Conservation (phyloP, 257 asterid genomes). For the Nicotiana sylvestris region DNA sequence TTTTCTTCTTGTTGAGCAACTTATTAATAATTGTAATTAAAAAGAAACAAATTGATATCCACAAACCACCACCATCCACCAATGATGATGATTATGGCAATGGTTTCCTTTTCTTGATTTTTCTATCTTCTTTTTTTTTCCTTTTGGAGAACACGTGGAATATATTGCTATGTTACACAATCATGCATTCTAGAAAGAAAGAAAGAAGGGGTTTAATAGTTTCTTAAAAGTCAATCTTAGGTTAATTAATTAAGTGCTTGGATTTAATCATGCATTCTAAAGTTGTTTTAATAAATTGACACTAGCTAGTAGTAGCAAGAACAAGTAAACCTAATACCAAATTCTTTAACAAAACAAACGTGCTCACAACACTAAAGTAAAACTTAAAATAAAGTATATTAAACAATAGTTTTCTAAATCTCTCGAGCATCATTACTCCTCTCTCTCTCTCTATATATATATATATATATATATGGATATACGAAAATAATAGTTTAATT, state of each 20-base stretch:
- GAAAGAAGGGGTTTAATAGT: neutral
- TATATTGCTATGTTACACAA: neutral
- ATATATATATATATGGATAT: neutral
- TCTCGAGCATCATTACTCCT: neutral
- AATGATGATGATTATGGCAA: neutral
- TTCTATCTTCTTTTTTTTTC: neutral
- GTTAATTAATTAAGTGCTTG: neutral
- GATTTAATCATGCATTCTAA: neutral
- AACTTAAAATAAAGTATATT: no score
- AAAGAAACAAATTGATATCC: neutral
- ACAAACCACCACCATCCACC: slow-evolving; percentile 9
- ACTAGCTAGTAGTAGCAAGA: neutral
- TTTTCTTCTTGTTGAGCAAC: neutral
- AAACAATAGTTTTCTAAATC: neutral
- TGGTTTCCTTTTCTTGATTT: neutral
- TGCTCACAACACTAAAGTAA: neutral
- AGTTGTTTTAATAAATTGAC: neutral
- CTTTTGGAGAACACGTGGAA: neutral
- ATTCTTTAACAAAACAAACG: neutral
- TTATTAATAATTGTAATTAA: neutral
- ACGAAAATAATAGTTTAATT: neutral
- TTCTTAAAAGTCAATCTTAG: neutral
- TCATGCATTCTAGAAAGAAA: slow-evolving; percentile 8
- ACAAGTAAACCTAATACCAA: slow-evolving; percentile 4
- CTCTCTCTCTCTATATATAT: no score